Base-by-base conservation (phyloP, 192 early-diverging fungal genomes). In the Coemansia pectinata region DNA sequence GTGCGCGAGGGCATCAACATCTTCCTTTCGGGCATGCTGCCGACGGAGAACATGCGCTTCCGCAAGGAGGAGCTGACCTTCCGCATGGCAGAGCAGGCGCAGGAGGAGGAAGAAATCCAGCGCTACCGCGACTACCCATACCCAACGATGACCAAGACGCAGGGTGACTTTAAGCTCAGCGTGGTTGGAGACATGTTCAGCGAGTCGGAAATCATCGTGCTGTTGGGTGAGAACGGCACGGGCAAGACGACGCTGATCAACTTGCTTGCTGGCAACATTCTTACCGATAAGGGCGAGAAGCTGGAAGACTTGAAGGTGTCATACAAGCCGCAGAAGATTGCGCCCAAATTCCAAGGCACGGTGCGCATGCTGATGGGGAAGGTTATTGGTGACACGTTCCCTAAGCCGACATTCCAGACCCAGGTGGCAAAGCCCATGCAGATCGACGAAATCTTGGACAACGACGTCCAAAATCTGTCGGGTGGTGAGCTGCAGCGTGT, bases 401-500 rank as follows among this genome's bases (percentile, higher is more conserved):
- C 93, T 87, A 88, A 95, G 78, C 89, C 94, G 76, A 94, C 97
- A 79, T 98, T 98, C 92, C 90, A 96, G 79, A 92, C 95, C 6
- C 94, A 98, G 77, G 97, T 98, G 31, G 85, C 94, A 59, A 97
- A 97, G 87, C 97, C 97, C 14, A 78, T 98, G 73, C 85, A 90
- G 63, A 94, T 97, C 69, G 97, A 98, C 31, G 87, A 85, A 74
- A 93, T 98, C 72, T 89, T 98, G 65, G 96, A 98, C 83, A 92
- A 97, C 74, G 87, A 91, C 47, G 93, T 96, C 23, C 71, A 73
- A 70, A 85, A 88, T 62, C 87, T 98, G 74, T 98, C 97, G 65
- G 97, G 96, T 84, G 96, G 96, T 90, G 96, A 98, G 88, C 89
- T 98, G 91, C 97, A 98, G 87, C 95, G 97, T 86, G 97, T 98